These are phyloP conservation scores for Liquidambar formosana DNA, from an alignment of 164 flowering plant genomes.

Conservation along the genomic window DNA sequence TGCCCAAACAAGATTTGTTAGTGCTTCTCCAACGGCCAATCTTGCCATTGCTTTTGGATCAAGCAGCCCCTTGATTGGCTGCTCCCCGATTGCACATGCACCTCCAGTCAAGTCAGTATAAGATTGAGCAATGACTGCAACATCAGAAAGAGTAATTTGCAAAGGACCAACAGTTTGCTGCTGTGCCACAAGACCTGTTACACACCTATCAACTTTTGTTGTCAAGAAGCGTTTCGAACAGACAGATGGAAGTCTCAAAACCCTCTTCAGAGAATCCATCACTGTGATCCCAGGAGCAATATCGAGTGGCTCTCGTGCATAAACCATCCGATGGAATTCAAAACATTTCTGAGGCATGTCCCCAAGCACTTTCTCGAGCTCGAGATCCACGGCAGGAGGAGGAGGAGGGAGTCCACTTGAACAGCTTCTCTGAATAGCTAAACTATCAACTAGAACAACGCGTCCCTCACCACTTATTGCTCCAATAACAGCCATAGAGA, in stretches of 20 bases:
- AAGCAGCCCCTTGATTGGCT: constrained; percentile 82
- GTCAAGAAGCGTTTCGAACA: constrained; percentile 91
- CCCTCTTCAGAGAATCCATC: constrained; percentile 80
- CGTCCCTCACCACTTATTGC: constrained; percentile 80
- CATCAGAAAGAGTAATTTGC: constrained; percentile 92
- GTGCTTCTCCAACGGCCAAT: constrained; percentile 90
- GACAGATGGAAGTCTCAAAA: constrained; percentile 83
- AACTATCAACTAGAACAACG: constrained; percentile 64
- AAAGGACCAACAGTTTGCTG: constrained; percentile 96
- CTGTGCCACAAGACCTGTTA: constrained; percentile 97
- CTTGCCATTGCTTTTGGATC: constrained; percentile 95
- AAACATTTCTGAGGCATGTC: constrained; percentile 93
- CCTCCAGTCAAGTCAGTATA: constrained; percentile 76
- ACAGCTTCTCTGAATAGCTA: constrained; percentile 40
- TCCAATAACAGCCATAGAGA: constrained; percentile 92
- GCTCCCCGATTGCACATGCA: constrained; percentile 96
- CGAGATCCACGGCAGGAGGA: constrained; percentile 88
- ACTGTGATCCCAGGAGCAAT: constrained; percentile 83
- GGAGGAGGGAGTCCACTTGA: constrained; percentile 68
- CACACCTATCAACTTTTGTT: constrained; percentile 94
- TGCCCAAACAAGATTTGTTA: constrained; percentile 98
- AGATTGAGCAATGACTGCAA: constrained; percentile 90
- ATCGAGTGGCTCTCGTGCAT: constrained; percentile 65
- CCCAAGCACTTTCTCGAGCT: constrained; percentile 90
- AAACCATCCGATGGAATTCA: constrained; percentile 55